phyloP scores from a whole-genome alignment of 2,329 filamentous ascomycete species.

The Apiospora saccharicola region DNA sequence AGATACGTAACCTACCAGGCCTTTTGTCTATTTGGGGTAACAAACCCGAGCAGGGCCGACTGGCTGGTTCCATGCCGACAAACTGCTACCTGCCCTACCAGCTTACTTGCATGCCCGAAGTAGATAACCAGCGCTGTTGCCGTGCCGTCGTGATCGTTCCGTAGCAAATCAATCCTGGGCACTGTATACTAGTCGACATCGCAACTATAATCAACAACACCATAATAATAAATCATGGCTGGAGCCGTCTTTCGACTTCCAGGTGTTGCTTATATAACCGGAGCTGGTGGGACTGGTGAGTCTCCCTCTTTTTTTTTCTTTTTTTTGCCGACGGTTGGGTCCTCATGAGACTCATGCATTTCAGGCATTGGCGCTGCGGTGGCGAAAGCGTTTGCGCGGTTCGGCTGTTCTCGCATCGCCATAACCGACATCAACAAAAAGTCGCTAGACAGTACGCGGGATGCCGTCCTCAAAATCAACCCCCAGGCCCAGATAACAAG shows the following conservation, averaged over 20 bases:
- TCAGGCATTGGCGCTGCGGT: constrained; percentile 64
- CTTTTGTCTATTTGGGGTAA: constrained; percentile 16
- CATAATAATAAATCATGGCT: constrained; percentile 28
- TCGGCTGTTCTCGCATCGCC: constrained; percentile 58
- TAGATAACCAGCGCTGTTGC: background rate
- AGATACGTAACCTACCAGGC: constrained; percentile 14
- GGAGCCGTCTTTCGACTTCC: constrained; percentile 44
- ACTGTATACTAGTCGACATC: background rate
- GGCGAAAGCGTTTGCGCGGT: constrained; percentile 56
- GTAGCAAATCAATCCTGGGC: background rate
- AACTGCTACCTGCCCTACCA: background rate
- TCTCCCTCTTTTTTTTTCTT: background rate
- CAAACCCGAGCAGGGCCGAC: constrained; percentile 1
- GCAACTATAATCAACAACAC: background rate
- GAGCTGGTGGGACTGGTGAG: constrained; percentile 55
- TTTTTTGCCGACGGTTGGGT: background rate
- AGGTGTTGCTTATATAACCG: constrained; percentile 55
- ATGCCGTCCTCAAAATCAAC: constrained; percentile 43
- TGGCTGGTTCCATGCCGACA: constrained; percentile 2
- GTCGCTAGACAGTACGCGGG: constrained; percentile 47
- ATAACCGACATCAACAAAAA: constrained; percentile 59
- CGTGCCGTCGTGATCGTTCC: background rate
- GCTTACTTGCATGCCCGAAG: background rate
- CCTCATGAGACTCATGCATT: background rate
- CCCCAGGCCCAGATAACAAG: constrained; percentile 45